Evolutionary conservation across 164 flowering plant genomes (phyloP), one percentile per base, ranked within the genome.

Genomic region (Dillenia turbinata): DNA sequence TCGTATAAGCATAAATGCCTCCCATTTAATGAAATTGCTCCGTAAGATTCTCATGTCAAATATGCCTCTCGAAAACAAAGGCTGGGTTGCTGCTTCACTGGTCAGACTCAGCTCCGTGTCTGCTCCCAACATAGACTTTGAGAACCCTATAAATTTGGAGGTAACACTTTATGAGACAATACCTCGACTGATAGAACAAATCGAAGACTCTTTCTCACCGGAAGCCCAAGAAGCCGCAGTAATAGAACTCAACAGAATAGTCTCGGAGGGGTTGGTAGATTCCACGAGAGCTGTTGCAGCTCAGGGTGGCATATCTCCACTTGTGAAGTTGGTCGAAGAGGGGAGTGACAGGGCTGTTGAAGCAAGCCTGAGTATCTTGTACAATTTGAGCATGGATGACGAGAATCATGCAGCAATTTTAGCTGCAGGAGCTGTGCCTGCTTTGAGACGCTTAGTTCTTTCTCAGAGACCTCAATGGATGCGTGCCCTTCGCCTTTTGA

Each of bases 11-110:
- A 67, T 81, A 55, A 74, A 88, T 44, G 59, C 77, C 40, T 1
- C 47, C 13, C 81, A 67, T 53, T 78, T 88, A 71, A 76, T 69
- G 16, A 54, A 64, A 8, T 26, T 71, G 62, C 86, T 91, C 15
- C 80, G 85, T 1, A 50, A 69, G 61, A 70, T 81, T 57, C 83
- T 91, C 15, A 77, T 60, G 55, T 91, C 88, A 5, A 50, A 66
- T 43, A 80, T 91, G 55, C 92, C 95, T 46, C 78, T 88, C 16
- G 76, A 74, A 19, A 44, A 70, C 70, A 90, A 90, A 66, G 85
- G 86, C 7, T 88, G 87, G 91, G 84, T 86, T 11, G 93, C 89
- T 40, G 90, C 95, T 54, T 79, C 81, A 72, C 81, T 88, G 7
- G 80, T 88, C 24, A 88, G 79, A 67, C 85, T 91, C 45, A 71